A percentile compares a stretch with the other conserved stretches of the same genome.
These are phyloP conservation scores for Candida maltosa DNA, from an alignment of 805 yeast species.

Conservation along the genomic window DNA sequence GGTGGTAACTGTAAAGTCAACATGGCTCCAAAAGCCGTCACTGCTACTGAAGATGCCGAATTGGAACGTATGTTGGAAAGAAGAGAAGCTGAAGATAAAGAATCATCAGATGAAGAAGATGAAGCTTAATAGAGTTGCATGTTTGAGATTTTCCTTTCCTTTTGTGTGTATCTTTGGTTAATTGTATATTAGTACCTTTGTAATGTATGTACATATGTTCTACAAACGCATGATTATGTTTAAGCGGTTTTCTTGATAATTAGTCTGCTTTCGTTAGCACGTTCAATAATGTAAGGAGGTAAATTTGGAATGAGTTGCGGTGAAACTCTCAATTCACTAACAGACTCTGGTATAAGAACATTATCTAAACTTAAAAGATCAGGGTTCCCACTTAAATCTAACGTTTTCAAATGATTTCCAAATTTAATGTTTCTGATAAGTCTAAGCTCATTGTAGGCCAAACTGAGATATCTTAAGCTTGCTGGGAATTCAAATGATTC, in stretches of 20 bases:
- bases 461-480: conserved; percentile 25
- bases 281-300: conserved; percentile 35
- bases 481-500: conserved; percentile 40
- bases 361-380: conserved; percentile 37
- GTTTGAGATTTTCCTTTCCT: not conserved
- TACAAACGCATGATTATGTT: not conserved
- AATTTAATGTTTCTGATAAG: conserved; percentile 34
- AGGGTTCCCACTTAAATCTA: conserved; percentile 41
- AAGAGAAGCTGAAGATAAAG: conserved; percentile 84
- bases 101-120: conserved; percentile 81
- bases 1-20: conserved; percentile 91
- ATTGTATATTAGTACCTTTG: conserved; percentile 4
- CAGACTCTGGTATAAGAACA: conserved; percentile 33
- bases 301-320: conserved; percentile 30
- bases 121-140: conserved; percentile 16
- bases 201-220: not conserved
- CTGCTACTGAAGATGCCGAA: conserved; percentile 97
- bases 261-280: conserved; percentile 35
- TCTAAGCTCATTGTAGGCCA: conserved; percentile 38
- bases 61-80: conserved; percentile 92
- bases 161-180: not conserved
- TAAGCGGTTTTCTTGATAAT: conserved; percentile 14
- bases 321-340: conserved; percentile 34
- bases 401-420: conserved; percentile 27
- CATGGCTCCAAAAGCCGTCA: conserved; percentile 98